These are phyloP conservation scores for Hyaloscypha variabilis DNA, from an alignment of 495 filamentous ascomycete species.

Conservation along the genomic window DNA sequence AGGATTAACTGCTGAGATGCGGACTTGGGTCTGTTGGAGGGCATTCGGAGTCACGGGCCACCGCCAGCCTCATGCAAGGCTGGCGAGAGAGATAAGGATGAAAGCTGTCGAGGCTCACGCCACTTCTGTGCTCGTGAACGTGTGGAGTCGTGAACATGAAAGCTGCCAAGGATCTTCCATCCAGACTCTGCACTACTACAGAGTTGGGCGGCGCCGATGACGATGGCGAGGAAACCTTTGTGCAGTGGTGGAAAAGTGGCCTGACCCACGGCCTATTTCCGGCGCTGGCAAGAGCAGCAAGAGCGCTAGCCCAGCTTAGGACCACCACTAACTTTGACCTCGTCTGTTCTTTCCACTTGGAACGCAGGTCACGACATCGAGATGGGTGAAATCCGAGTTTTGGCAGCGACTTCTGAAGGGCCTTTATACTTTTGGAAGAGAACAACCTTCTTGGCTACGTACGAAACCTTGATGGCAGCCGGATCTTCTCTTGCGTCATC, in stretches of 20 bases:
- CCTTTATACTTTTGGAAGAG: conserved; percentile 5
- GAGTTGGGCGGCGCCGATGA: background rate
- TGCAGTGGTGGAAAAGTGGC: conserved; percentile 1
- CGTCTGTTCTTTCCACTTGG: conserved; percentile 5
- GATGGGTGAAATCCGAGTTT: background rate
- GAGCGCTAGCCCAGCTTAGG: background rate
- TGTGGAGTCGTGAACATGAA: background rate
- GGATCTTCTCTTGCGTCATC: background rate
- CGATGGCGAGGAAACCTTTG: background rate
- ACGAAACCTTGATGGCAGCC: conserved; percentile 6
- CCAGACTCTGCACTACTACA: background rate
- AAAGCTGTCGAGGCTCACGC: conserved; percentile 3
- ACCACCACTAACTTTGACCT: background rate
- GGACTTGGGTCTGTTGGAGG: background rate
- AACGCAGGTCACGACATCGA: background rate
- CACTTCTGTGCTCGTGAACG: background rate
- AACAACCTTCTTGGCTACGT: conserved; percentile 4
- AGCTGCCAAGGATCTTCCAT: background rate
- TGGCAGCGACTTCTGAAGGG: background rate
- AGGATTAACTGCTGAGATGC: background rate
- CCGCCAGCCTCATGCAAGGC: background rate
- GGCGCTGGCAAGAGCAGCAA: background rate
- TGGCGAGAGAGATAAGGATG: background rate
- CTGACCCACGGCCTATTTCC: background rate
- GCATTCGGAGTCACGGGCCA: conserved; percentile 8